Evolutionary conservation across 2,329 filamentous ascomycete genomes (phyloP).

Genomic region (Penicillium sp.): DNA sequence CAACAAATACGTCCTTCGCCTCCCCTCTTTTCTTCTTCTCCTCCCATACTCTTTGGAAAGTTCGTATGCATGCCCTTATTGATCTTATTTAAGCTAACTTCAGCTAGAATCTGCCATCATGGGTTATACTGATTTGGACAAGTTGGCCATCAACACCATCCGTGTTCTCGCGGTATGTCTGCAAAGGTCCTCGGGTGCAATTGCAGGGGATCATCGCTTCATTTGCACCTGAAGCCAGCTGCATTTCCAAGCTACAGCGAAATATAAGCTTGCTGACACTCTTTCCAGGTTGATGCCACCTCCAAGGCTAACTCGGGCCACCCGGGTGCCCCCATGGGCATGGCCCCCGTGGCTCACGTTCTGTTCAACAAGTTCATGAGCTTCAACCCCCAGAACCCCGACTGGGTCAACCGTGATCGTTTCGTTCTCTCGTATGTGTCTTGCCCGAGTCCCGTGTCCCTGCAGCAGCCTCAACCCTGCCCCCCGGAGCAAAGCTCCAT

Average conservation of each 20-base stretch:
- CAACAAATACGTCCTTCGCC: constrained; percentile 27
- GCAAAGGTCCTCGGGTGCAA: constrained; percentile 2
- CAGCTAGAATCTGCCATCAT: constrained; percentile 53
- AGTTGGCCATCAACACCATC: constrained; percentile 97
- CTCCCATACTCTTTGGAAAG: constrained; percentile 16
- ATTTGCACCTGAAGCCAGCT: background rate
- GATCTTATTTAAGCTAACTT: constrained; percentile 12
- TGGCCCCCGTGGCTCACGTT: constrained; percentile 94
- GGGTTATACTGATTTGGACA: constrained; percentile 82
- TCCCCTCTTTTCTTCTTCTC: constrained; percentile 19
- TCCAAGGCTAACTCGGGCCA: constrained; percentile 94
- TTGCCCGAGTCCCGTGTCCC: background rate
- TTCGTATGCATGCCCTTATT: constrained; percentile 7
- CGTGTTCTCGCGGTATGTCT: constrained; percentile 83
- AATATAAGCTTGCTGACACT: constrained; percentile 3
- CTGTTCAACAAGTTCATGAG: constrained; percentile 99
- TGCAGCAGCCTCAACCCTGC: background rate
- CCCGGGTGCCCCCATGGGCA: constrained; percentile 94
- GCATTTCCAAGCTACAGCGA: background rate
- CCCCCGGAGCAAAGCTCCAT: background rate
- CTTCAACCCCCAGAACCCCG: constrained; percentile 99
- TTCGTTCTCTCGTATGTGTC: constrained; percentile 94
- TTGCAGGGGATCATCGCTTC: background rate
- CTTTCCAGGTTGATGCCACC: constrained; percentile 85
- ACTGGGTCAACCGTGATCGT: constrained; percentile 95